Evolutionary conservation across 2,329 filamentous ascomycete genomes (phyloP), one percentile per base, ranked within the genome.

Genomic region (Aspergillus flavus): DNA sequence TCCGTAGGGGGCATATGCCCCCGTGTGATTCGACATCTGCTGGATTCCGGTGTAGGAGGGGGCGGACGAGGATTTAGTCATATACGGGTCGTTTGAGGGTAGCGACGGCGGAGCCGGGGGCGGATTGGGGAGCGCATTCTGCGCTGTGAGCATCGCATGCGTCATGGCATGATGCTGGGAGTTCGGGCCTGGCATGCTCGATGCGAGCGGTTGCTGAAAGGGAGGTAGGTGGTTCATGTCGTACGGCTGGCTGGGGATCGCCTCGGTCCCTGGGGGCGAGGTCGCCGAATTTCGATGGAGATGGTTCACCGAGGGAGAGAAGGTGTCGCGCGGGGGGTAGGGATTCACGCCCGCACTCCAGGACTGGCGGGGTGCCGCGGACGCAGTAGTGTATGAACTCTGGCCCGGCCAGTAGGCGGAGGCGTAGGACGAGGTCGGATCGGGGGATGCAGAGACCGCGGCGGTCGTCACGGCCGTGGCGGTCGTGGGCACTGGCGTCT

Each of bases 221-320:
- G 88, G 83, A 52, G 88, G 85, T 64, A 90, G 69, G 50, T 78
- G 84, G 68, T 88, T 87, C 65, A 87, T 82, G 66, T 91, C 89
- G 77, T 89, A 92, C 7, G 89, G 85, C 64, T 90, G 87, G 30
- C 32, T 54, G 60, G 90, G 85, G 60, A 94, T 81, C 56, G 83
- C 84, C 73, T 92, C 87, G 55, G 81, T 83, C 32, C 83, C 81
- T 9, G 86, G 83, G 11, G 90, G 89, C 57, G 88, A 87, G 68
- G 85, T 84, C 48, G 85, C 81, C 64, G 78, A 79, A 68, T 81
- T 82, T 68, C 86, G 83, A 66, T 82, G 79, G 67, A 84, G 79
- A 67, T 83, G 85, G 65, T 79, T 82, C 72, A 86, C 80, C 54
- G 83, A 82, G 34, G 86, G 84, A 58, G 86, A 86, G 77, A 87